Evolutionary conservation across 1,284 basidiomycete genomes (phyloP).

Genomic region (Cystobasidium sp.): DNA sequence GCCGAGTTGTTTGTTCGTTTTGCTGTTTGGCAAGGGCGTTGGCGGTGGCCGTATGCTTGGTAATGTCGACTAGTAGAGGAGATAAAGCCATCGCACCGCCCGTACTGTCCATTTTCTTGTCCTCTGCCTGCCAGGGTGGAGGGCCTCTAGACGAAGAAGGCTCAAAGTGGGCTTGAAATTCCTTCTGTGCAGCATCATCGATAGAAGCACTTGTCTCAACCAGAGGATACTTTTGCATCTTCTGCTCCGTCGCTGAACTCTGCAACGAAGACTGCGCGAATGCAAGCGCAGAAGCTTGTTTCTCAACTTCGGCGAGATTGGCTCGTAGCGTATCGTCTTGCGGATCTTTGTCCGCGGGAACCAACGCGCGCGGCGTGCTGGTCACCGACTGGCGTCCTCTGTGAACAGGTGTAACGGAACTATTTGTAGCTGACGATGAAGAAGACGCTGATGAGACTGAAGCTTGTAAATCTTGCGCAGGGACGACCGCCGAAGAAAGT

Average conservation of each 20-base stretch:
- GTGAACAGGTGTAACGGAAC: too few species aligned
- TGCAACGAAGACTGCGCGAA: not conserved
- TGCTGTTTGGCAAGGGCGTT: constrained; percentile 8
- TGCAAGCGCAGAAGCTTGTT: too few species aligned
- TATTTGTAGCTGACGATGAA: too few species aligned
- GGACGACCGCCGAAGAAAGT: not conserved
- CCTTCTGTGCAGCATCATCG: constrained; percentile 10
- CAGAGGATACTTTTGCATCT: not conserved
- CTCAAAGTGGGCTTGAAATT: constrained; percentile 16
- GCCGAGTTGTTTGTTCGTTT: not conserved
- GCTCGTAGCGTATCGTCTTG: too few species aligned
- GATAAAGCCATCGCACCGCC: constrained; percentile 24
- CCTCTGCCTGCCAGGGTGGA: constrained; percentile 23
- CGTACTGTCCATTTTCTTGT: not conserved
- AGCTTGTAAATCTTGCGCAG: not conserved
- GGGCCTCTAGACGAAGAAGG: not conserved
- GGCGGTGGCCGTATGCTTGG: constrained; percentile 20
- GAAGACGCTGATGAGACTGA: too few species aligned
- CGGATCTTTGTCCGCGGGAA: too few species aligned
- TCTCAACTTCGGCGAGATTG: too few species aligned
- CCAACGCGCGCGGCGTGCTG: too few species aligned
- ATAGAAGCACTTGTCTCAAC: constrained; percentile 9
- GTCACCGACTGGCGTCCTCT: too few species aligned
- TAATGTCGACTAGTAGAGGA: constrained; percentile 35
- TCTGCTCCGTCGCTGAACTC: not conserved